Evolutionary conservation across 2,329 filamentous ascomycete species (phyloP), one percentile per base, ranked within the genome.

Genomic region (Fusarium sp.): DNA sequence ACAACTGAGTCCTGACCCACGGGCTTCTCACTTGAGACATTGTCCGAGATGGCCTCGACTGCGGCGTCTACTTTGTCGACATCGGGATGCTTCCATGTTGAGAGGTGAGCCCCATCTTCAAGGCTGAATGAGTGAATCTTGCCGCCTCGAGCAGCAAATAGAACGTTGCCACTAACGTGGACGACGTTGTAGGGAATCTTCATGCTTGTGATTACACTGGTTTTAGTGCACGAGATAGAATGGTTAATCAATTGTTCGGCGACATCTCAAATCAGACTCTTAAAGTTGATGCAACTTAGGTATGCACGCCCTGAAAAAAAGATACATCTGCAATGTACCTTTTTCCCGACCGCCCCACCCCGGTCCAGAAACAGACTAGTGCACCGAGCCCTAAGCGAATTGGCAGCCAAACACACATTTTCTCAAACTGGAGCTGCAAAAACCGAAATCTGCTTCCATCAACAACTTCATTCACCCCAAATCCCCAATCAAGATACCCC

Each of bases 81-180:
- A 64, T 79, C 75, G 7, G 81, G 80, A 58, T 84, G 80, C 53
- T 78, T 80, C 90, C 90, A 93, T 70, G 82, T 79, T 39, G 85
- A 87, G 15, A 91, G 74, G 47, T 86, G 79, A 43, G 79, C 76
- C 29, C 88, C 85, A 59, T 85, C 80, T n/a, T 78, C 71, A 7
- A 88, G 77, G 70, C 81, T 81, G 73, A 92, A 89, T 3, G 87
- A 85, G 70, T 91, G 85, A 50, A 97, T 85, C 68, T 83, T 85
- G 43, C 88, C 85, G 12, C 91, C 92, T 59, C 88, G 88, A 25
- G 91, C 91, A 34, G 90, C 91, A 67, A 96, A 83, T 15, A 97
- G 75, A 19, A 90, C 76, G 65, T 82, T 75, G 41, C 83, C 83
- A 58, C 78, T 77, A 32, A 76, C 81, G 64, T 82, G 80, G 42